Base-by-base conservation (phyloP, 306 rosid genomes). In the Cercis canadensis region DNA sequence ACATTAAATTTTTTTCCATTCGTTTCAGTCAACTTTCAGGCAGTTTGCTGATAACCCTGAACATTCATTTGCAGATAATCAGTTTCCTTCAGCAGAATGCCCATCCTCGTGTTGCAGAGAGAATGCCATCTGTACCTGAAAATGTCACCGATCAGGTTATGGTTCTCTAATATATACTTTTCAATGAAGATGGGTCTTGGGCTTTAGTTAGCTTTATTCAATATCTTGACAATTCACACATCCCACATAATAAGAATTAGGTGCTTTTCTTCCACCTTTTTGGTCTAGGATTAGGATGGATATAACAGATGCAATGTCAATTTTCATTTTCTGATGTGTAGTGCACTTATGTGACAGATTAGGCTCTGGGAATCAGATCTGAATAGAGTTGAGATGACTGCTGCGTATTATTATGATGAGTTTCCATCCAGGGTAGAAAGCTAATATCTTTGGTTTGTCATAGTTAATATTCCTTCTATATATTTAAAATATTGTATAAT, bases 61-160 rank as follows among this genome's bases (percentile, higher is more conserved):
- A 31, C 43, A 8, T 52, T 58, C 29, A 47, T 57, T 75, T 43
- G 78, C 92, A 94, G 99, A 94, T 91, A 78, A 65, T 89, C 70
- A 78, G 85, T 70, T 94, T 94, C 80, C 87, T 94, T 63, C 90
- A 87, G 88, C 97, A 94, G 80, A 91, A 94, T 79, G 90, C 99
- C 56, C 97, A 91, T 85, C 86, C 97, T 65, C 91, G 99, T 18
- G 99, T 91, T 78, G 90, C 96, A 4, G 91, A 86, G 70, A 91
- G 92, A 81, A n/a, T 78, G 67, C 99, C 97, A 46, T 58, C 92
- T 32, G 85, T 91, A 31, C 97, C 99, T 15, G 97, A 94, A 84
- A 94, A 94, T 80, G 97, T 94, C 80, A 94, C 97, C 0, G 97
- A 94, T 75, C 97, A 91, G 99, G 97, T 89, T 76, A 24, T 64